Conservation (phyloP, 495 filamentous ascomycete genomes). For the Astrothelium macrocarpum region DNA sequence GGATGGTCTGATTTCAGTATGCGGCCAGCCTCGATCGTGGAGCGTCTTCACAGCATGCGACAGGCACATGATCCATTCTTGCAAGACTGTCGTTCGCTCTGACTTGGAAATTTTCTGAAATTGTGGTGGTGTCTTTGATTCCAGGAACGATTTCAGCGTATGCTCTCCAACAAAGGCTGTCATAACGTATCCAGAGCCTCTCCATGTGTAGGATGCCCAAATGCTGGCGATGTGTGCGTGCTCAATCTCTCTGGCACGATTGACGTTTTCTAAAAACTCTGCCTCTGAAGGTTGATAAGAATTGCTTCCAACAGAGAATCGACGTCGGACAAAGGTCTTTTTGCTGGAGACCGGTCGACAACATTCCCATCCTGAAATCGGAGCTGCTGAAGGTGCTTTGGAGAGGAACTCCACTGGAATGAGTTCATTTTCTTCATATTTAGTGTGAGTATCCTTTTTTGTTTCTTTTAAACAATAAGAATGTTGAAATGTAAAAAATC, state of each 20-base stretch:
- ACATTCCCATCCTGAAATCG: slow-evolving; percentile 51
- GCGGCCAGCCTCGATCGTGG: slow-evolving; percentile 60
- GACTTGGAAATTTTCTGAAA: slow-evolving; percentile 67
- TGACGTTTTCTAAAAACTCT: slow-evolving; percentile 62
- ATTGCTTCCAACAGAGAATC: slow-evolving; percentile 52
- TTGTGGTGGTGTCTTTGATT: slow-evolving; percentile 37
- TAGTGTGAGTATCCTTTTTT: slow-evolving; percentile 56
- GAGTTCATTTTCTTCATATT: slow-evolving; percentile 68
- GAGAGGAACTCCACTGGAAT: slow-evolving; percentile 63
- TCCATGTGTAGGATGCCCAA: slow-evolving; percentile 69
- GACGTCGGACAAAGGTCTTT: slow-evolving; percentile 59
- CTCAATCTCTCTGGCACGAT: slow-evolving; percentile 50
- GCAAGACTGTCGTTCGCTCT: slow-evolving; percentile 54
- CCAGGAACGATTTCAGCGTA: slow-evolving; percentile 68
- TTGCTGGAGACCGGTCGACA: slow-evolving; percentile 49
- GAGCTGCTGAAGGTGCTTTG: slow-evolving; percentile 44
- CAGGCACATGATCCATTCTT: slow-evolving; percentile 86
- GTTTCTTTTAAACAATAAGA: slow-evolving; percentile 66
- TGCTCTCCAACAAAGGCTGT: slow-evolving; percentile 66
- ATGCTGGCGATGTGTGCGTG: slow-evolving; percentile 76
- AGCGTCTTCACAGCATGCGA: slow-evolving; percentile 66
- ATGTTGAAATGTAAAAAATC: slow-evolving; percentile 76
- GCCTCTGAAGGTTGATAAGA: slow-evolving; percentile 50
- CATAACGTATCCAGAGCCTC: slow-evolving; percentile 62
- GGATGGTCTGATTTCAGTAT: slow-evolving; percentile 76